Percentiles rank a stretch among this genome's conserved stretches.
These are phyloP conservation scores for Entrophospora sp. DNA, from an alignment of 192 early-diverging fungal genomes.

Conservation along the genomic window DNA sequence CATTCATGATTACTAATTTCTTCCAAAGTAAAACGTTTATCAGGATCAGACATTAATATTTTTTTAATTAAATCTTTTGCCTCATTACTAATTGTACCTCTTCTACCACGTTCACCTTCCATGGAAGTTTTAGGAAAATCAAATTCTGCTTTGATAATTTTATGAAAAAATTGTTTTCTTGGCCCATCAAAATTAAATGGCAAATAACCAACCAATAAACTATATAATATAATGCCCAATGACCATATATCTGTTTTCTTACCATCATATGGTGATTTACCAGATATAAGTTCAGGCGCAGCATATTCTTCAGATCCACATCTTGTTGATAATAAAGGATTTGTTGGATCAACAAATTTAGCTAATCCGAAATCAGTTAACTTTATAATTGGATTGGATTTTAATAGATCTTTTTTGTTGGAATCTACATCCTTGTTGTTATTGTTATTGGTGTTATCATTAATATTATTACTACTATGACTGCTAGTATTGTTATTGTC, in stretches of 20 bases:
- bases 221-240: constrained; percentile 68
- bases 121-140: constrained; percentile 39
- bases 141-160: constrained; percentile 53
- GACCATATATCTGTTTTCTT: constrained; percentile 72
- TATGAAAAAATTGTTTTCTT: constrained; percentile 45
- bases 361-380: constrained; percentile 61
- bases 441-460: too few species aligned
- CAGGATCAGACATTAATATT: constrained; percentile 37
- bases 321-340: constrained; percentile 41
- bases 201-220: constrained; percentile 60
- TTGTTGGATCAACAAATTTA: constrained; percentile 34
- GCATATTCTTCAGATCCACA: constrained; percentile 75
- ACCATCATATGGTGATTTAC: constrained; percentile 58
- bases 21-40: constrained; percentile 28
- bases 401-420: too few species aligned
- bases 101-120: neutral
- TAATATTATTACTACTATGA: too few species aligned
- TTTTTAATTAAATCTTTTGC: constrained; percentile 43
- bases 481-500: too few species aligned
- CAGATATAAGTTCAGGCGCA: constrained; percentile 61
- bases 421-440: too few species aligned
- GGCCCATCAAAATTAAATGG: constrained; percentile 65
- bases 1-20: constrained; percentile 40
- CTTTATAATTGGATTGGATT: constrained; percentile 45
- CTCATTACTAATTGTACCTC: constrained; percentile 22